A percentile compares a stretch with the other conserved stretches of the same genome.
phyloP scores from a whole-genome alignment of 179 eudicot genomes.

The Pouteria campechiana region DNA sequence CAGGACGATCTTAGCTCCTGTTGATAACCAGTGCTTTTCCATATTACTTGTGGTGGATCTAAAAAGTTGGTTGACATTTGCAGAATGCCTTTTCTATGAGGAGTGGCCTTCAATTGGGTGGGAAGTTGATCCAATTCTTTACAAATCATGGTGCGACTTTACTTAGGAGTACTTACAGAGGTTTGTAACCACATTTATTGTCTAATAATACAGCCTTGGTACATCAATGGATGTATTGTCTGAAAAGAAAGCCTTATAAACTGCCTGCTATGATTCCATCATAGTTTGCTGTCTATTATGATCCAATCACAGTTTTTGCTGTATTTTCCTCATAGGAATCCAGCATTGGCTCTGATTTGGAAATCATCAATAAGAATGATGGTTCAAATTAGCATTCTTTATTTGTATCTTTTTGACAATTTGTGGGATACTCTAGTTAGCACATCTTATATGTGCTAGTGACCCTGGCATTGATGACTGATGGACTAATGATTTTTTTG shows the following conservation, averaged over 20 bases:
- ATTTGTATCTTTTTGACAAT: no score
- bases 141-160: slow-evolving; percentile 53
- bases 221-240: background rate
- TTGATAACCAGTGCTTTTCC: background rate
- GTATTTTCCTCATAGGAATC: background rate
- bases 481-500: no score
- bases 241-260: no score
- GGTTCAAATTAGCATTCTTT: no score
- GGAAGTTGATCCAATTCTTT: slow-evolving; percentile 41
- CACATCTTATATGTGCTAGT: no score
- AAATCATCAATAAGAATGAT: no score
- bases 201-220: background rate
- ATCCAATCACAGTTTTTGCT: slow-evolving; percentile 9
- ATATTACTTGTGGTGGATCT: background rate
- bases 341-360: background rate
- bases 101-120: slow-evolving; percentile 48
- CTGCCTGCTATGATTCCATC: no score
- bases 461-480: no score
- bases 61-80: slow-evolving; percentile 4
- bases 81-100: slow-evolving; percentile 55
- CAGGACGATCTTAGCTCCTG: background rate
- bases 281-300: no score
- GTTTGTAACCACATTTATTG: slow-evolving; percentile 15
- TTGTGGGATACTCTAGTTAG: no score
- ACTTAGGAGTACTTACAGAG: slow-evolving; percentile 54